A percentile compares a stretch with the other conserved stretches of the same genome.
phyloP scores from a whole-genome alignment of 345 rosid genomes.

The Moringa oleifera region DNA sequence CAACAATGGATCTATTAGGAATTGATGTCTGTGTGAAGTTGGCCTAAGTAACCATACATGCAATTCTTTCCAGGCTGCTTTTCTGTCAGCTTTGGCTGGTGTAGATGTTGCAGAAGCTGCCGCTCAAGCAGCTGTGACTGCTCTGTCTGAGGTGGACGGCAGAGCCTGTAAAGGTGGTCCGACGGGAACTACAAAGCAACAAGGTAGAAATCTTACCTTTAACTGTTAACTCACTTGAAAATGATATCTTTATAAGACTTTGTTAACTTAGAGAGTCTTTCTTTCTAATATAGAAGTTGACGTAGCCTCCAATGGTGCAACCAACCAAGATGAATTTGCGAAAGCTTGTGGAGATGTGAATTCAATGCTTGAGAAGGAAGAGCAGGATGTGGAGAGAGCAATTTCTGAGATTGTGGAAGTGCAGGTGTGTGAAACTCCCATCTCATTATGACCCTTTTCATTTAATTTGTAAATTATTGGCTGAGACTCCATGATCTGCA shows the following conservation, averaged over 20 bases:
- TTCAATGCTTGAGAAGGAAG: slow-evolving; percentile 58
- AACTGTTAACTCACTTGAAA: neutral
- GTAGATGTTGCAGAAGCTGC: slow-evolving; percentile 75
- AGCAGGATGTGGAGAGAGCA: slow-evolving; percentile 57
- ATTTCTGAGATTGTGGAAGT: slow-evolving; percentile 48
- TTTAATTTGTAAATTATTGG: slow-evolving; percentile 1
- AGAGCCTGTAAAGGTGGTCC: slow-evolving; percentile 28
- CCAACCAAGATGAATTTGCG: slow-evolving; percentile 25
- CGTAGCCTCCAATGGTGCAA: slow-evolving; percentile 35
- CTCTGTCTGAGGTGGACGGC: slow-evolving; percentile 42
- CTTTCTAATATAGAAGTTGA: slow-evolving; percentile 35
- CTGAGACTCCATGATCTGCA: slow-evolving; percentile 22
- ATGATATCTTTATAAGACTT: slow-evolving; percentile 2
- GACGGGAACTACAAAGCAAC: slow-evolving; percentile 24
- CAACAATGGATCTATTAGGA: neutral
- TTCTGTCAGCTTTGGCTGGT: slow-evolving; percentile 87
- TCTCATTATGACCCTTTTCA: neutral
- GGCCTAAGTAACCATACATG: neutral
- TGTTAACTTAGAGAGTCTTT: slow-evolving; percentile 4
- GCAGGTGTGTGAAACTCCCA: slow-evolving; percentile 42
- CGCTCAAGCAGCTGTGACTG: slow-evolving; percentile 64
- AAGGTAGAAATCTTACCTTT: slow-evolving; percentile 28
- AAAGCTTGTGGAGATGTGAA: slow-evolving; percentile 37
- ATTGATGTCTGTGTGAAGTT: neutral
- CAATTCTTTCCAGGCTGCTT: slow-evolving; percentile 64